Conservation (phyloP, 352 stramenopile species). For the Peronospora farinosa region DNA sequence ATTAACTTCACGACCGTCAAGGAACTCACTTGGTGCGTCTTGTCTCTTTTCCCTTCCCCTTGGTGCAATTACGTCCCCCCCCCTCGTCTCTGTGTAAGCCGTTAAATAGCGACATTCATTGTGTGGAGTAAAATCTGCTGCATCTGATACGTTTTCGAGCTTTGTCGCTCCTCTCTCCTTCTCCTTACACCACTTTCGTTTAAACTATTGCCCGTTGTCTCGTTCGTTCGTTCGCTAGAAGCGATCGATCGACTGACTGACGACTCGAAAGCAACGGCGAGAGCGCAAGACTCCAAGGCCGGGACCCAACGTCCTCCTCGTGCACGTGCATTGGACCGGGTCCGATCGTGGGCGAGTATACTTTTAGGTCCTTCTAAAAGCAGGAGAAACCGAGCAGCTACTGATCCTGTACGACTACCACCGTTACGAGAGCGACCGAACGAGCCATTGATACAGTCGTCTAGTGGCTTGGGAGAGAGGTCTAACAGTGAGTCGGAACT, state of each 20-base stretch:
- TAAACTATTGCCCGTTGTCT: neutral
- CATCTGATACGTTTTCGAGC: neutral
- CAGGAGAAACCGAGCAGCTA: slow-evolving; percentile 18
- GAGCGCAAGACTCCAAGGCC: slow-evolving; percentile 5
- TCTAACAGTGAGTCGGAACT: slow-evolving; percentile 11
- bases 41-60: too few relatives aligned
- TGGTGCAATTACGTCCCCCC: too few relatives aligned
- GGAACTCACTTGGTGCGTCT: too few relatives aligned
- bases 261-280: slow-evolving; percentile 19
- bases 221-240: neutral
- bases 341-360: slow-evolving; percentile 27
- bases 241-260: slow-evolving; percentile 10
- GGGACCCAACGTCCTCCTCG: slow-evolving; percentile 21
- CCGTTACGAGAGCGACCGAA: slow-evolving; percentile 4
- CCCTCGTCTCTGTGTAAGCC: too few relatives aligned
- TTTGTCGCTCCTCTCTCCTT: neutral
- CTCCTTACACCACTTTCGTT: too few relatives aligned
- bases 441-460: neutral
- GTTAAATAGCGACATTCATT: too few relatives aligned
- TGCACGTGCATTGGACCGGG: slow-evolving; percentile 25
- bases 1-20: too few relatives aligned
- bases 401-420: slow-evolving; percentile 13
- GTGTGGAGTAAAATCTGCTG: neutral
- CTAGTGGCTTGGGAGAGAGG: slow-evolving; percentile 5
- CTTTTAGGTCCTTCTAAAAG: slow-evolving; percentile 14